Conservation (phyloP, 192 early-diverging fungal species). For the Cetraspora pellucida region DNA sequence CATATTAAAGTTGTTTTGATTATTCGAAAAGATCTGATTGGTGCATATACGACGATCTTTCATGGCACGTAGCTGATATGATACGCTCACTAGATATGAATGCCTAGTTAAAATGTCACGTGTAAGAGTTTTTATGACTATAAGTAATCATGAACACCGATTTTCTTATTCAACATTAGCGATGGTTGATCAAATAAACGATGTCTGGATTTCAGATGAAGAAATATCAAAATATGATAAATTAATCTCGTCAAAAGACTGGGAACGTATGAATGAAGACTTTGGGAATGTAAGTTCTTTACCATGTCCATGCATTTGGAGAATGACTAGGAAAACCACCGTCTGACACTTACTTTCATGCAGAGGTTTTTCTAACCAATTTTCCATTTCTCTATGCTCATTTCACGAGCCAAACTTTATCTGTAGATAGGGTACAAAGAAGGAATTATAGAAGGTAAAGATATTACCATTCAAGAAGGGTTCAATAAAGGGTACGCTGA, state of each 20-base stretch:
- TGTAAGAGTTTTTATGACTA: no score
- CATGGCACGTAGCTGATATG: no score
- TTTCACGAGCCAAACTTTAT: background rate
- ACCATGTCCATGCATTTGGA: background rate
- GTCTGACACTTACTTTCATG: background rate
- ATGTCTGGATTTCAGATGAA: slow-evolving; percentile 51
- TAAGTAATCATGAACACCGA: no score
- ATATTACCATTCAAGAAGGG: slow-evolving; percentile 52
- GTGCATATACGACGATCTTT: no score
- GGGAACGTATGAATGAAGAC: slow-evolving; percentile 56
- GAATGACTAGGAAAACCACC: background rate
- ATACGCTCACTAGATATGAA: no score
- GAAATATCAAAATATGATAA: slow-evolving; percentile 52
- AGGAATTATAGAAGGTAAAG: slow-evolving; percentile 61
- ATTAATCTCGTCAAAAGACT: slow-evolving; percentile 53
- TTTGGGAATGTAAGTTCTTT: slow-evolving; percentile 55
- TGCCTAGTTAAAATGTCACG: no score
- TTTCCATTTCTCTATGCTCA: background rate
- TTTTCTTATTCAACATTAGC: background rate
- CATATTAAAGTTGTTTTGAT: no score
- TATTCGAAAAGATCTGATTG: no score
- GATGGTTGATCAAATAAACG: slow-evolving; percentile 34
- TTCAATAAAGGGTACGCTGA: slow-evolving; percentile 61
- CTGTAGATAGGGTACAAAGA: slow-evolving; percentile 61
- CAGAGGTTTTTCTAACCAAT: background rate